Evolutionary conservation across 2,329 filamentous ascomycete genomes (phyloP), one percentile per base, ranked within the genome.

Genomic region (Fusarium robinianum): DNA sequence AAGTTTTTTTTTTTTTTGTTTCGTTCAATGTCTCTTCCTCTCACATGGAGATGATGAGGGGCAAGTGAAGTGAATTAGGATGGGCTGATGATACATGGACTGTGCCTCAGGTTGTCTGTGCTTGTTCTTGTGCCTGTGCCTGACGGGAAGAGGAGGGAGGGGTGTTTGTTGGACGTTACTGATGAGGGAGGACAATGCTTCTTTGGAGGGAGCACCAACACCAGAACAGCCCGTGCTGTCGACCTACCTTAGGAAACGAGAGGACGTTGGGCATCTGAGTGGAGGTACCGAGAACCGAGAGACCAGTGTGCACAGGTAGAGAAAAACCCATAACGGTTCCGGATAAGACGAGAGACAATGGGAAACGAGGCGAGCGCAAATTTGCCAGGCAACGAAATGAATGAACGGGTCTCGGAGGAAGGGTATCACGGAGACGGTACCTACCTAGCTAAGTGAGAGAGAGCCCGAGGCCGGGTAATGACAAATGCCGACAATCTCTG

Each of bases 331-430:
- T 11, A 15, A 24, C 33, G 31, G 38, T 27, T 26, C 8, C 25
- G 18, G 26, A 44, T 23, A 34, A 51, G 53, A 49, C 45, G 53
- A 43, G 40, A 38, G 53, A 53, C 25, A 45, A 45, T 49, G 30
- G 22, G n/a, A 16, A 40, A n/a, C n/a, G n/a, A n/a, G n/a, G n/a
- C n/a, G n/a, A n/a, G n/a, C n/a, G n/a, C n/a, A n/a, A n/a, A n/a
- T n/a, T n/a, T n/a, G n/a, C n/a, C n/a, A n/a, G n/a, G n/a, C n/a
- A n/a, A n/a, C n/a, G n/a, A n/a, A n/a, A n/a, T n/a, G n/a, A n/a
- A n/a, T n/a, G n/a, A n/a, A n/a, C n/a, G n/a, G n/a, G n/a, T n/a
- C n/a, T n/a, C n/a, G n/a, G n/a, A n/a, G n/a, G n/a, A n/a, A n/a
- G n/a, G n/a, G n/a, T n/a, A n/a, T n/a, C n/a, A n/a, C n/a, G n/a